Conservation (phyloP, 805 yeast genomes). For the Candida andamanensis region DNA sequence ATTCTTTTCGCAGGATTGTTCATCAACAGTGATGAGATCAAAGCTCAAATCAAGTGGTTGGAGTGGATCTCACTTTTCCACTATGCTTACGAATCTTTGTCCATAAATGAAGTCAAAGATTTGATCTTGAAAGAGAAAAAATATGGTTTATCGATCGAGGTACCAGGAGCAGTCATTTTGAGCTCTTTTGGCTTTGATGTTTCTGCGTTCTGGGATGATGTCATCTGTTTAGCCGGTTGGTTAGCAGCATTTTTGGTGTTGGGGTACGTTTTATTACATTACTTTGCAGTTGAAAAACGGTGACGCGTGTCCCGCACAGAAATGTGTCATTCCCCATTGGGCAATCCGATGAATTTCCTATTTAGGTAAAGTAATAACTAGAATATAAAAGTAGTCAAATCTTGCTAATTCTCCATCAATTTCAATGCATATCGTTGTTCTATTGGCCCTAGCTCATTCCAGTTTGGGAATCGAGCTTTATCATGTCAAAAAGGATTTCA, state of each 20-base stretch:
- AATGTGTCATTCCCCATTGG: constrained; percentile 1
- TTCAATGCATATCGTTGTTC: neutral
- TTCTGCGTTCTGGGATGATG: constrained; percentile 66
- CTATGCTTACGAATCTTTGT: constrained; percentile 89
- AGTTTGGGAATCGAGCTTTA: constrained; percentile 2
- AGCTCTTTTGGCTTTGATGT: constrained; percentile 94
- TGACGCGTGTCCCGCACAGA: constrained; percentile 17
- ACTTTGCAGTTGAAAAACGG: constrained; percentile 70
- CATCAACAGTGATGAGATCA: constrained; percentile 66
- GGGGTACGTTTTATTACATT: constrained; percentile 74
- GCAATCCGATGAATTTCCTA: constrained; percentile 1
- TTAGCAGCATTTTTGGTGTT: constrained; percentile 51
- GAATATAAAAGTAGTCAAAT: neutral
- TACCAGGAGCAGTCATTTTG: constrained; percentile 95
- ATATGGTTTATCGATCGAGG: constrained; percentile 89
- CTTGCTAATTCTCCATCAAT: neutral
- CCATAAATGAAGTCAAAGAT: constrained; percentile 88
- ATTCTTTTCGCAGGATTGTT: constrained; percentile 90
- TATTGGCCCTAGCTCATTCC: neutral
- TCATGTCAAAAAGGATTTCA: constrained; percentile 4
- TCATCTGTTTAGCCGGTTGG: constrained; percentile 53
- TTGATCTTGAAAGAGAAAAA: constrained; percentile 80
- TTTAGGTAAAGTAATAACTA: constrained; percentile 5
- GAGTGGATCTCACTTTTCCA: constrained; percentile 89
- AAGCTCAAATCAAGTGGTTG: constrained; percentile 57